phyloP scores from a whole-genome alignment of 2,329 filamentous ascomycete genomes.

The Lasiodiplodia gonubiensis region DNA sequence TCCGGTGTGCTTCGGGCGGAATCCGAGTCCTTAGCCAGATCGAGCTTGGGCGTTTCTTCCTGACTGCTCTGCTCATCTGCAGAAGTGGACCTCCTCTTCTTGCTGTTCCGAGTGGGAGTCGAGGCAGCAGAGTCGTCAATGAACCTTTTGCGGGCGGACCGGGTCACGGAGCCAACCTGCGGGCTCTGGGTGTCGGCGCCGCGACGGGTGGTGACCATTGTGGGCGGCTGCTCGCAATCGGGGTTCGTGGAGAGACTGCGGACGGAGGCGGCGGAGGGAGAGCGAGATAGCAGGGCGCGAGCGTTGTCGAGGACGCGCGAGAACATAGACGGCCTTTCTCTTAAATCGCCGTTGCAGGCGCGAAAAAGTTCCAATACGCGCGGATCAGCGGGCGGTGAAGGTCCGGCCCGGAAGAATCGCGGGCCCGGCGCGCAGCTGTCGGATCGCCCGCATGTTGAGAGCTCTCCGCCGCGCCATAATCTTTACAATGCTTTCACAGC shows the following conservation, averaged over 20 bases:
- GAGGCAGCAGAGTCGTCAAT: slow-evolving; percentile 19
- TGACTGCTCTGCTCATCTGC: slow-evolving; percentile 6
- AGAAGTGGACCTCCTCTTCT: slow-evolving; percentile 19
- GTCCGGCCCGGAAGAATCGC: not conserved
- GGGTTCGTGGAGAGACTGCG: not conserved
- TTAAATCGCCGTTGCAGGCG: not conserved
- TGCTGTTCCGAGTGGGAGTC: slow-evolving; percentile 16
- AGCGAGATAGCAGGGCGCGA: slow-evolving; percentile 40
- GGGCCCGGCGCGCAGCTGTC: not conserved
- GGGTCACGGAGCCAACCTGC: slow-evolving; percentile 11
- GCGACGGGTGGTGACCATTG: slow-evolving; percentile 28
- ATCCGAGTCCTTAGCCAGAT: not conserved
- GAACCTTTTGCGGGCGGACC: slow-evolving; percentile 24
- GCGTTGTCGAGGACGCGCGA: slow-evolving; percentile 40
- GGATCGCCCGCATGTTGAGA: not conserved
- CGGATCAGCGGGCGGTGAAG: slow-evolving; percentile 19
- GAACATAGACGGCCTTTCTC: slow-evolving; percentile 37
- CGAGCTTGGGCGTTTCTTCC: slow-evolving; percentile 15
- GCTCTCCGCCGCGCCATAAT: not conserved
- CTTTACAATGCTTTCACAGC: slow-evolving; percentile 8
- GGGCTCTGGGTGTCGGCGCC: slow-evolving; percentile 27
- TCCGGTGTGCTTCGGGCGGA: not conserved
- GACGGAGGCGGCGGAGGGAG: slow-evolving; percentile 34
- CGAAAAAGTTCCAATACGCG: slow-evolving; percentile 12
- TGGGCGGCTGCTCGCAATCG: slow-evolving; percentile 30